phyloP scores from a whole-genome alignment of 106 monocot genomes.

The Acorus calamus region DNA sequence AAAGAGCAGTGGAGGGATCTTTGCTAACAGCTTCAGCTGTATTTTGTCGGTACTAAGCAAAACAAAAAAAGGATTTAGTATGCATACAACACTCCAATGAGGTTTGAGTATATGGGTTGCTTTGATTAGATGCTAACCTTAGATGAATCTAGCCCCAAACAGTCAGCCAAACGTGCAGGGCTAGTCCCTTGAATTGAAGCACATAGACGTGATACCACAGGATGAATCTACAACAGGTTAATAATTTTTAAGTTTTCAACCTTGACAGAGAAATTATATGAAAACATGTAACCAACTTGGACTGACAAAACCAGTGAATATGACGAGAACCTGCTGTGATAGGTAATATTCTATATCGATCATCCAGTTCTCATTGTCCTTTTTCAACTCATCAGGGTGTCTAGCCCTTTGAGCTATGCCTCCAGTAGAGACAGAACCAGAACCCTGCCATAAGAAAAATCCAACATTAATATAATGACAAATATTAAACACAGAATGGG shows the following conservation, averaged over 20 bases:
- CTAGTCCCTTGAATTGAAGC: conserved; percentile 95
- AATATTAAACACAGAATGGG: too few relatives aligned
- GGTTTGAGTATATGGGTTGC: background rate
- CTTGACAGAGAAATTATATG: background rate
- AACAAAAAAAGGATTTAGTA: background rate
- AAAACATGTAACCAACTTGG: too few relatives aligned
- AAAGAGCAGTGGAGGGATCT: conserved; percentile 40
- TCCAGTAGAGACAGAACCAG: conserved; percentile 30
- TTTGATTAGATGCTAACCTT: conserved; percentile 30
- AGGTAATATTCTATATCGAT: conserved; percentile 92
- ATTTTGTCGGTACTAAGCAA: conserved; percentile 51
- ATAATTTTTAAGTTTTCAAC: too few relatives aligned
- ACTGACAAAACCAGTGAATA: background rate
- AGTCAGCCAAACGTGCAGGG: conserved; percentile 87
- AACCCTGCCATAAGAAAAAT: conserved; percentile 21
- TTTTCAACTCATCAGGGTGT: conserved; percentile 90
- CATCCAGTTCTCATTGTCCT: conserved; percentile 59
- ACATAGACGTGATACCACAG: conserved; percentile 87
- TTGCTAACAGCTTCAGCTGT: conserved; percentile 33
- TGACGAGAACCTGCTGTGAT: conserved; percentile 68
- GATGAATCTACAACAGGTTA: conserved; percentile 58
- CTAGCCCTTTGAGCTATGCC: conserved; percentile 91
- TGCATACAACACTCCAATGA: background rate
- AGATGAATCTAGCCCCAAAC: conserved; percentile 93
- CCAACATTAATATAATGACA: background rate